Conservation (phyloP, 75 land plant species). For the Cupressus sempervirens region DNA sequence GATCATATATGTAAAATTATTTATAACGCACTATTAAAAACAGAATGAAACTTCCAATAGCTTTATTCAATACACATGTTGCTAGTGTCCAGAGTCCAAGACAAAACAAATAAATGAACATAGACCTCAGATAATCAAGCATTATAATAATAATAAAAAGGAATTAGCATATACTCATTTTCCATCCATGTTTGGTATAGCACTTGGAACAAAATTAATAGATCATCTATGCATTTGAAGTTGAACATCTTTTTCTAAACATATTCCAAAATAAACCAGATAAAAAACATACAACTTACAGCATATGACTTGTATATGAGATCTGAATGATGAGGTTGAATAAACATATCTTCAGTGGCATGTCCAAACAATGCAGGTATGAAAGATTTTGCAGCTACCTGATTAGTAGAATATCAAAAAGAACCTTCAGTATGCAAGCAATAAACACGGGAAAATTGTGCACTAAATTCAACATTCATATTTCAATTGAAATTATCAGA, state of each 20-base stretch:
- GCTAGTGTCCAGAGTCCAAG: not conserved
- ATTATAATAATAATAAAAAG: not conserved
- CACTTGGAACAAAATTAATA: not conserved
- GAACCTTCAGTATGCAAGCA: not conserved
- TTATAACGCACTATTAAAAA: not conserved
- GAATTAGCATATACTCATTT: not conserved
- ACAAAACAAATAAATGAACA: not conserved
- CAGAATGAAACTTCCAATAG: not conserved
- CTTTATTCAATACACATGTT: not conserved
- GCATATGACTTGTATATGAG: constrained; percentile 75
- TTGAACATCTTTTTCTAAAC: not conserved
- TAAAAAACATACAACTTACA: constrained; percentile 34
- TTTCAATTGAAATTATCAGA: not conserved
- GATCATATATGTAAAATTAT: not conserved
- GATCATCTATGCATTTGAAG: not conserved
- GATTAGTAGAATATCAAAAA: constrained; percentile 2
- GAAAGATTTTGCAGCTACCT: constrained; percentile 84
- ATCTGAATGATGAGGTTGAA: constrained; percentile 97
- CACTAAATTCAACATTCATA: not conserved
- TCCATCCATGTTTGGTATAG: not conserved
- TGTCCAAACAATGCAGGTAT: constrained; percentile 95
- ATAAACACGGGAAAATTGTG: not conserved
- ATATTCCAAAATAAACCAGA: not conserved
- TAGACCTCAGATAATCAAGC: not conserved
- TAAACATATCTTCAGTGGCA: constrained; percentile 88